These are phyloP conservation scores for Hyaloscypha bicolor DNA, from an alignment of 495 filamentous ascomycete species.

Conservation along the genomic window DNA sequence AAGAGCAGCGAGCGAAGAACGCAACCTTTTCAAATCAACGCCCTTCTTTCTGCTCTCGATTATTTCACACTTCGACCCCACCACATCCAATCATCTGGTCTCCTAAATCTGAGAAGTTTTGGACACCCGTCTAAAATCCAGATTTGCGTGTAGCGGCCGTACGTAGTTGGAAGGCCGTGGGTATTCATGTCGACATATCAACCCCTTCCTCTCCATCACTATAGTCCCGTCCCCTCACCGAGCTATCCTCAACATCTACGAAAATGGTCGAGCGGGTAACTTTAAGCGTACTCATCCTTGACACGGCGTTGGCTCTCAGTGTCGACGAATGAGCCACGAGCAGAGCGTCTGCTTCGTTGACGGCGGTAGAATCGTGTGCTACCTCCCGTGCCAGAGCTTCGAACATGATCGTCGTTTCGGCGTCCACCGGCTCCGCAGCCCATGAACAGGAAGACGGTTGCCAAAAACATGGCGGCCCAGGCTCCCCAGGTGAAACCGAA, in stretches of 20 bases:
- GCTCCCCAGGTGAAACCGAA: conserved; percentile 89
- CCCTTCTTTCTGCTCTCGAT: no score
- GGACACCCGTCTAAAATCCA: no score
- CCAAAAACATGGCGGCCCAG: conserved; percentile 67
- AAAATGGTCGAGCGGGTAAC: neutral
- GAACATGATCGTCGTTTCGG: conserved; percentile 20
- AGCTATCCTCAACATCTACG: neutral
- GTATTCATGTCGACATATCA: conserved; percentile 4
- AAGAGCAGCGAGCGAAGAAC: no score
- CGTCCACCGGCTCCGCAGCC: conserved; percentile 37
- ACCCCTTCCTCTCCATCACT: neutral
- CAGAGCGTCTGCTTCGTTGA: conserved; percentile 38
- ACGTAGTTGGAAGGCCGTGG: conserved; percentile 11
- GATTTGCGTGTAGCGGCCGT: conserved; percentile 1
- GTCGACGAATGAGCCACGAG: conserved; percentile 48
- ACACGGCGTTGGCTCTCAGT: conserved; percentile 55
- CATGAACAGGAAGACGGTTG: conserved; percentile 71
- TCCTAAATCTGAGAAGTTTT: no score
- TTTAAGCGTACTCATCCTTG: conserved; percentile 67
- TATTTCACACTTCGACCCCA: no score
- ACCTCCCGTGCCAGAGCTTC: neutral
- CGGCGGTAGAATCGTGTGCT: conserved; percentile 34
- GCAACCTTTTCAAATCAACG: no score
- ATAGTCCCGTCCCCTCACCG: neutral
- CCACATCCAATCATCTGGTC: no score